Percentiles rank a stretch among this genome's conserved stretches.
phyloP scores from a whole-genome alignment of 169 alveolate genomes.

The Cyclospora cayetanensis region DNA sequence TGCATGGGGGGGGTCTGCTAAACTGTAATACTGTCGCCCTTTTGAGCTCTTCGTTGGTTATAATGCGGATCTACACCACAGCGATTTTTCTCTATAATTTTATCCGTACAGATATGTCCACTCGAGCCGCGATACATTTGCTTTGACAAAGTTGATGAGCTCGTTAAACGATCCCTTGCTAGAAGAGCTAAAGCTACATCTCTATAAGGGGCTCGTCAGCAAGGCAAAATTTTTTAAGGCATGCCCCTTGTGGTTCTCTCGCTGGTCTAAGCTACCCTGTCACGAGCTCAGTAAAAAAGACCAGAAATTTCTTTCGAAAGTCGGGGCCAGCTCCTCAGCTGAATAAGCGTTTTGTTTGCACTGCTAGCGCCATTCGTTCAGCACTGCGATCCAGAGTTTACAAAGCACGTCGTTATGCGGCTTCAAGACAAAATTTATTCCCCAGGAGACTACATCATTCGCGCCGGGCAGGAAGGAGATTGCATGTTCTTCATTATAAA shows the following conservation, averaged over 20 bases:
- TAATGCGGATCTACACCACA: too few species aligned
- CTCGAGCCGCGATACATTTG: slow-evolving; percentile 44
- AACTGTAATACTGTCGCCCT: not conserved
- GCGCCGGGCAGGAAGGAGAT: slow-evolving; percentile 57
- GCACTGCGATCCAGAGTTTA: slow-evolving; percentile 65
- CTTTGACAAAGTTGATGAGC: slow-evolving; percentile 46
- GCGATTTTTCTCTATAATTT: not conserved
- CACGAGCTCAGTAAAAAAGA: not conserved
- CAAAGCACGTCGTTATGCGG: slow-evolving; percentile 23
- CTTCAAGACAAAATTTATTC: slow-evolving; percentile 49
- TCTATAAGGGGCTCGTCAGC: slow-evolving; percentile 38
- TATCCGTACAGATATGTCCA: slow-evolving; percentile 27
- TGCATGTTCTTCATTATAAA: slow-evolving; percentile 54
- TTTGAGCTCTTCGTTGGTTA: too few species aligned
- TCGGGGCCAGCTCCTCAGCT: not conserved
- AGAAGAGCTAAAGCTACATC: slow-evolving; percentile 51
- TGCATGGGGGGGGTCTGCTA: not conserved
- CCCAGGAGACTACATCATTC: slow-evolving; percentile 63
- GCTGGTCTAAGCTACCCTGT: not conserved
- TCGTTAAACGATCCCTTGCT: slow-evolving; percentile 53
- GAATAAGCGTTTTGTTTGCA: not conserved
- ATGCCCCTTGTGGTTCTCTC: too few species aligned
- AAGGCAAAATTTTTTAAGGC: slow-evolving; percentile 52
- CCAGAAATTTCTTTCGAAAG: not conserved
- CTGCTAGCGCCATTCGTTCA: not conserved